Base-by-base conservation (phyloP, 108 stramenopile species). In the Parietichytrium sp. region DNA sequence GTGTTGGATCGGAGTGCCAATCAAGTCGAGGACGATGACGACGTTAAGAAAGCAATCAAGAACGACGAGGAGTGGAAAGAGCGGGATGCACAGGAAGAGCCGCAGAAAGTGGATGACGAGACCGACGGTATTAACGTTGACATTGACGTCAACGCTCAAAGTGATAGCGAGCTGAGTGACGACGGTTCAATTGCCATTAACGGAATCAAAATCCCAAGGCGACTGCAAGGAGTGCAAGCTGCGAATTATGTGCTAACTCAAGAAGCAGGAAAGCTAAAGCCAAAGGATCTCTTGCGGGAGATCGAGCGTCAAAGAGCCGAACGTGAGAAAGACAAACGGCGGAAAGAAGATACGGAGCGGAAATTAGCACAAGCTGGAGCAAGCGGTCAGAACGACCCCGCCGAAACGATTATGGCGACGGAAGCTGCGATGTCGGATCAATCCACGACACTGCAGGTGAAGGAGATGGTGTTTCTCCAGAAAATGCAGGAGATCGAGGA, bases 221-320 rank as follows among this genome's bases (percentile, higher is more conserved):
- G 42, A 4, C 80, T 89, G 36, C 55, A 87, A 55, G 55, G 81
- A 3, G 79, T 54, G 13, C 53, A 51, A n/a, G 81, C 85, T 2
- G 48, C 83, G 6, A 89, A 89, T 38, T 89, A 85, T 20, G 85
- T 87, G 20, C 84, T 89, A 30, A 89, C 89, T 3, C 89, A 89
- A 51, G 45, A 77, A 26, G 82, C 83, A 12, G 88, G 87, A 10
- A 89, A 89, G 80, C 51, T 88, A 2, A 88, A 88, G 45, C 88
- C 88, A 13, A 87, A 87, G 82, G 89, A 89, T 52, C 80, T 89
- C 38, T 88, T 87, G 87, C 48, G 79, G 23, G 89, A 87, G 49
- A 89, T 88, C 52, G 47, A 85, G 23, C 51, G 81, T 13, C 80
- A 88, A 13, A 84, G 89, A 3, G 79, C 79, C 48, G 50, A 20